Evolutionary conservation across 1,284 basidiomycete species (phyloP), one percentile per base, ranked within the genome.

Genomic region (Boletus nobilissimus): DNA sequence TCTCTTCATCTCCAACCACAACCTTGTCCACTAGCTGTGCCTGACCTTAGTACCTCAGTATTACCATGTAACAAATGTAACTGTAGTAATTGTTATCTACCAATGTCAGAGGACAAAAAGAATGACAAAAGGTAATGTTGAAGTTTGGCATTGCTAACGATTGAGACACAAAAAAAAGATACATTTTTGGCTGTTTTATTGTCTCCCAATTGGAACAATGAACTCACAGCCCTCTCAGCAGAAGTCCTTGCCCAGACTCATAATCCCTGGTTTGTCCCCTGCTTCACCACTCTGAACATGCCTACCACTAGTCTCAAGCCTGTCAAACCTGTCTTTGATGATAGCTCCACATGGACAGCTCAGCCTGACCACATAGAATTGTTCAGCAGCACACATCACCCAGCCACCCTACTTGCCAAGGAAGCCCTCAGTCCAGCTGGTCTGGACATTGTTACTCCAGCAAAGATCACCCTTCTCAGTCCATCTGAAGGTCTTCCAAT

Each of bases 381-480:
- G 29, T 57, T 70, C 54, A 40, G 19, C 1, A 11, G 38, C 1
- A 13, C 36, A 54, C 29, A 9, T 60, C 69, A 57, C 51, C 38
- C 38, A 13, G 11, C 54, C n/a, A 70, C 69, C 36, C 14, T 70
- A 10, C 69, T 57, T 5, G 24, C 38, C 7, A 51, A 38, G 36
- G 51, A 69, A 24, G 68, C 40, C 16, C 51, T 70, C 19, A 57
- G 51, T 70, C 69, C 38, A 60, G 69, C 69, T 70, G 39, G 69
- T 62, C 69, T 70, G 57, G 66, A 67, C 18, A 9, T 54, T 54
- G 36, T 57, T 39, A 39, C 69, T 70, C 57, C 69, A 43, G 39
- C 39, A 18, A 70, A 62, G 57, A 29, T 70, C 32, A 70, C 57
- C 39, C 14, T 70, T n/a, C 22, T 70, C 32, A 70, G n/a, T 40